A percentile compares a stretch with the other conserved stretches of the same genome.
Conservation (phyloP, 1,284 basidiomycete species). For the Irpex sp. region DNA sequence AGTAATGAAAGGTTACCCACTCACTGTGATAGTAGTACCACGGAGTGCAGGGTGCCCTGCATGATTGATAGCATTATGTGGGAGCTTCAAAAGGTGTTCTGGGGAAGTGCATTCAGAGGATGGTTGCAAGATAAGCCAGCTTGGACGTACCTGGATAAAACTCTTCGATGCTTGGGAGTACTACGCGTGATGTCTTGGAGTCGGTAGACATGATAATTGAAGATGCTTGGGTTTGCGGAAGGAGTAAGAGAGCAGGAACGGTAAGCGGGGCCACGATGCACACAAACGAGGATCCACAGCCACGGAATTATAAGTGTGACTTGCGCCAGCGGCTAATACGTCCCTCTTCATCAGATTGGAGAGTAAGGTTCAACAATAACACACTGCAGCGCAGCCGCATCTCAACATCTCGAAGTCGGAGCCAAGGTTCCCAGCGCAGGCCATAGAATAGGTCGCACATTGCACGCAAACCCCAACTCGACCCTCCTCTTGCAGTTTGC, state of each 20-base stretch:
- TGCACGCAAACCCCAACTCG: not conserved
- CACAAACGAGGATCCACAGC: not conserved
- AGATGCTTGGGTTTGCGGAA: not conserved
- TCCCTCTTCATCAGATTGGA: not conserved
- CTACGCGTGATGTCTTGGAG: not conserved
- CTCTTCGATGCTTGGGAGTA: conserved; percentile 27
- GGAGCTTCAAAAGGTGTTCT: not conserved
- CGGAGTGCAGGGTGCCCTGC: not conserved
- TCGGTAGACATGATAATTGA: not conserved
- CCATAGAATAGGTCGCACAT: too few relatives aligned
- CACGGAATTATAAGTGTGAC: not conserved
- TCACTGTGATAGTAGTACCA: not conserved
- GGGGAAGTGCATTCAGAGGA: not conserved
- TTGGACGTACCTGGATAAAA: conserved; percentile 23
- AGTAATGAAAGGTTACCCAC: too few relatives aligned
- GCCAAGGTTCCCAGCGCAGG: not conserved
- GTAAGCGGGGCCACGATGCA: not conserved
- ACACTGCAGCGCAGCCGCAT: not conserved
- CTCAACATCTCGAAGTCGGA: not conserved
- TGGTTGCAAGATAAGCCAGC: not conserved
- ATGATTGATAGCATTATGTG: not conserved
- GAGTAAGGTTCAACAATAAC: not conserved
- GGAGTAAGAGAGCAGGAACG: not conserved
- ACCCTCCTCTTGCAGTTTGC: not conserved
- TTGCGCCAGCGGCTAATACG: not conserved